phyloP scores from a whole-genome alignment of 345 rosid genomes.

The Gossypium herbaceum region DNA sequence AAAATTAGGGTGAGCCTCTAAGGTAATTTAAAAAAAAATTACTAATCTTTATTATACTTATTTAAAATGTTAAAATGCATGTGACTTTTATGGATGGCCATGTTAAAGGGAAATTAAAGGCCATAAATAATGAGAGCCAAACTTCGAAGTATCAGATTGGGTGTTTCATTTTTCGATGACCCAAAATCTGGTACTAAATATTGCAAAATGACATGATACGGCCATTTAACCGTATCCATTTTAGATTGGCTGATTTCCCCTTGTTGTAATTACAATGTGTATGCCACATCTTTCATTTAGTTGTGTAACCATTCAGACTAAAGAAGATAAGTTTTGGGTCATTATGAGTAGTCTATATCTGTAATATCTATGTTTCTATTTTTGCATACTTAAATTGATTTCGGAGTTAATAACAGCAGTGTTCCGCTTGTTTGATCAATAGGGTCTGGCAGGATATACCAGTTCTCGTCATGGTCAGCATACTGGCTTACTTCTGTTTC shows the following conservation, averaged over 20 bases:
- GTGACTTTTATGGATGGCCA: background rate
- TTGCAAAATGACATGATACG: background rate
- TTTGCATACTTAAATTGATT: constrained; percentile 31
- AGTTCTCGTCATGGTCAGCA: constrained; percentile 75
- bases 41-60: background rate
- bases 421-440: constrained; percentile 55
- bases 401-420: constrained; percentile 46
- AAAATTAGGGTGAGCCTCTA: background rate
- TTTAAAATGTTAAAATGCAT: background rate
- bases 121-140: background rate
- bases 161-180: background rate
- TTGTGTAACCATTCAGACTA: background rate
- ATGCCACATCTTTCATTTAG: background rate
- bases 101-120: background rate
- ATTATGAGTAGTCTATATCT: constrained; percentile 3
- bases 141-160: background rate
- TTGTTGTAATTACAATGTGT: background rate
- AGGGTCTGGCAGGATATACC: constrained; percentile 96
- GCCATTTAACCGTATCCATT: background rate
- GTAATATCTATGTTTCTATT: constrained; percentile 2
- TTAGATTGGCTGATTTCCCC: background rate
- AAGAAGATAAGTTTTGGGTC: background rate
- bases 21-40: background rate
- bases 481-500: constrained; percentile 91
- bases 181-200: background rate